Conservation (phyloP, 495 filamentous ascomycete genomes). For the Penicillium waksmanii region DNA sequence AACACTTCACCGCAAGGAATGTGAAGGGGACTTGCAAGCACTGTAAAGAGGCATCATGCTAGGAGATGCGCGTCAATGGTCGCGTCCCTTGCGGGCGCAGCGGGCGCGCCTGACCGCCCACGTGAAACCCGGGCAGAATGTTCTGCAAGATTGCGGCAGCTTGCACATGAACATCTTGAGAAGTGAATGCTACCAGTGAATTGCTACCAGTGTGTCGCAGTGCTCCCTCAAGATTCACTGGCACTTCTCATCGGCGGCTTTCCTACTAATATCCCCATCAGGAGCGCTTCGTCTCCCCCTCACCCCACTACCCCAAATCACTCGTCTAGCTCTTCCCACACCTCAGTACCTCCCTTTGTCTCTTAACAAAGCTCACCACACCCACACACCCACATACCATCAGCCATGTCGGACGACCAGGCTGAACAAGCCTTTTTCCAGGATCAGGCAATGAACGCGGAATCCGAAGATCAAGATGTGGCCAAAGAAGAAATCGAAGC, state of each 20-base stretch:
- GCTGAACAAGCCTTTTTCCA: slow-evolving; percentile 65
- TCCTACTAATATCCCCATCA: background rate
- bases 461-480: slow-evolving; percentile 41
- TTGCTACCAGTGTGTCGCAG: background rate
- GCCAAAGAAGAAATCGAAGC: slow-evolving; percentile 54
- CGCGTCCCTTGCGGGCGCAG: slow-evolving; percentile 32
- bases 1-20: slow-evolving; percentile 35
- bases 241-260: background rate
- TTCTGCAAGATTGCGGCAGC: background rate
- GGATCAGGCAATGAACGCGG: slow-evolving; percentile 55
- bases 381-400: slow-evolving; percentile 16
- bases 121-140: slow-evolving; percentile 16
- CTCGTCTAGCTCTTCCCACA: background rate
- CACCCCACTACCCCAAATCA: background rate
- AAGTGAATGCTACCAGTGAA: background rate
- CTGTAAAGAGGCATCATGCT: slow-evolving; percentile 24
- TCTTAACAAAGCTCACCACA: slow-evolving; percentile 5
- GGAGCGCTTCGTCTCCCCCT: background rate
- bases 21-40: slow-evolving; percentile 18
- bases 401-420: slow-evolving; percentile 61
- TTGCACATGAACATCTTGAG: background rate
- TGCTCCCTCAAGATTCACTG: background rate
- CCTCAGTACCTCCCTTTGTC: background rate
- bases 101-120: slow-evolving; percentile 29
- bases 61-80: slow-evolving; percentile 29